These are phyloP conservation scores for Smallanthus sonchifolius DNA, from an alignment of 129 eudicot genomes.

Conservation along the genomic window DNA sequence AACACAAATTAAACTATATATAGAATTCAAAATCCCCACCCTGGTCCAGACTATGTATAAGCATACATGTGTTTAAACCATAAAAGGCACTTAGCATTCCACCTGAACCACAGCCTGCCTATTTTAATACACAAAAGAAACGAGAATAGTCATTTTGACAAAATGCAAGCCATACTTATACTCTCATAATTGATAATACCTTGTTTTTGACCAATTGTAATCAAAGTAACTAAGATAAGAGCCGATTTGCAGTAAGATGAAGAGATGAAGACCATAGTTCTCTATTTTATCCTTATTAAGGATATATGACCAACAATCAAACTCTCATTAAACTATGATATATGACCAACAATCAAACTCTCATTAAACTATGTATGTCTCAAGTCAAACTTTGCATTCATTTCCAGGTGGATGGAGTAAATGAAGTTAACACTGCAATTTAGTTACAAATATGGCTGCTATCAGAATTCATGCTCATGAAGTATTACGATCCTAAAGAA, in stretches of 20 bases:
- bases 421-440: background rate
- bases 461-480: background rate
- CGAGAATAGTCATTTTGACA: background rate
- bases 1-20: background rate
- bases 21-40: background rate
- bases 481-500: background rate
- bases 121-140: background rate
- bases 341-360: too few relatives aligned
- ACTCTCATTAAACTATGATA: too few relatives aligned
- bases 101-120: constrained; percentile 24
- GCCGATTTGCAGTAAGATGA: background rate
- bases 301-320: too few relatives aligned
- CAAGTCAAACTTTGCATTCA: background rate
- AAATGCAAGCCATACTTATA: background rate
- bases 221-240: background rate
- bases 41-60: background rate
- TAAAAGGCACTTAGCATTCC: constrained; percentile 20
- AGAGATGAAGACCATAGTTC: background rate
- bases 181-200: background rate
- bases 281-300: too few relatives aligned
- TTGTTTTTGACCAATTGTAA: background rate
- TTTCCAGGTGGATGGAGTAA: background rate
- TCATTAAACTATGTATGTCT: constrained; percentile 2
- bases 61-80: constrained; percentile 18
- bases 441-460: background rate